Evolutionary conservation across 2,329 filamentous ascomycete genomes (phyloP), one percentile per base, ranked within the genome.

Genomic region (Colletotrichum shisoi): DNA sequence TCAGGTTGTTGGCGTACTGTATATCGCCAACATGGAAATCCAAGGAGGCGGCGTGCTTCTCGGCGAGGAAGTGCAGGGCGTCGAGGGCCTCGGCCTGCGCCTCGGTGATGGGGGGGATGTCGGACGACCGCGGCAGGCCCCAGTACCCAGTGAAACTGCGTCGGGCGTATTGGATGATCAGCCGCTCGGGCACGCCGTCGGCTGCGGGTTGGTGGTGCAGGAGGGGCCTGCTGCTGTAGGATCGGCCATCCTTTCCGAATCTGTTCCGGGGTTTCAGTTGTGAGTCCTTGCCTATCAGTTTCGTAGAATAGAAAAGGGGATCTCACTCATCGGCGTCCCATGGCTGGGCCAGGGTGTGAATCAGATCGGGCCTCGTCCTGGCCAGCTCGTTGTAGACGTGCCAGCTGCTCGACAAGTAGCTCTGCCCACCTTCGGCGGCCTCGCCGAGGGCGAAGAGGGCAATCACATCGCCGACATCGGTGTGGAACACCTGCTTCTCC

Each of bases 401-500:
- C 82, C 84, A 86, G 31, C 81, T 85, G 71, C 85, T 87, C 0
- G 85, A 82, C 12, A 90, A 74, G 67, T 83, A 83, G 71, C 86
- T 89, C 65, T 84, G 78, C 1, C 88, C 87, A 0, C 88, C 88
- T 44, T 76, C 74, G 2, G 78, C 76, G 0, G 81, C 81, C 0
- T 86, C 83, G 11, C 81, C 81, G 19, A 89, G 80, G 0, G 83
- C 83, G 54, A 87, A 84, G 7, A 90, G 77, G 2, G 84, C 83
- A 21, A 90, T 80, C 2, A 89, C 79, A 70, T 90, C 87, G 9
- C 87, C 82, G 0, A 74, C 72, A 71, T 89, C 87, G 0, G 85
- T 89, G 73, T 89, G 88, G 71, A 89, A 89, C 6, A 84, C 82
- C 73, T 87, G 87, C 72, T 87, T 87, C 63, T 89, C 86, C 0